Conservation (phyloP, 1,139 yeast genomes). For the Saccharomyces pastorianus region DNA sequence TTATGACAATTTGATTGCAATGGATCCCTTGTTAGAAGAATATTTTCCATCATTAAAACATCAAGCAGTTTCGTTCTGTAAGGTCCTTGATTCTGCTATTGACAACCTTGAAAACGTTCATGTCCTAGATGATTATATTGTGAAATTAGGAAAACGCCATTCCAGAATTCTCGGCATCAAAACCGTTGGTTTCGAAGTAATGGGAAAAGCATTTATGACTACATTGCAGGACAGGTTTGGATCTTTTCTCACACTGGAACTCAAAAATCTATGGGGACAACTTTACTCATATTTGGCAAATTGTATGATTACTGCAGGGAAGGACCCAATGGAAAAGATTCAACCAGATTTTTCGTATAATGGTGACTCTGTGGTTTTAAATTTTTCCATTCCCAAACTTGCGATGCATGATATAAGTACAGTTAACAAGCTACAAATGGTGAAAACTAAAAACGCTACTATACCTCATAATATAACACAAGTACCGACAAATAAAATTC, state of each 20-base stretch:
- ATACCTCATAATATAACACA: background rate
- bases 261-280: constrained; percentile 65
- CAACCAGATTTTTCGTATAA: background rate
- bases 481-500: background rate
- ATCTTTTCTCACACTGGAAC: constrained; percentile 39
- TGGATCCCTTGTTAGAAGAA: constrained; percentile 46
- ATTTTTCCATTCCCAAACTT: background rate
- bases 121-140: constrained; percentile 51
- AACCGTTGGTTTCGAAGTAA: constrained; percentile 60
- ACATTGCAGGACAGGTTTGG: constrained; percentile 67
- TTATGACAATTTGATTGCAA: constrained; percentile 49
- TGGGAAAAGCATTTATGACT: constrained; percentile 70
- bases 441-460: background rate
- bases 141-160: constrained; percentile 65
- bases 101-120: constrained; percentile 38
- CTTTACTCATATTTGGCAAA: constrained; percentile 50
- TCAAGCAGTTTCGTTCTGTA: constrained; percentile 74
- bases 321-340: constrained; percentile 40
- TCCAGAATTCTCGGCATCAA: constrained; percentile 69
- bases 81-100: constrained; percentile 61
- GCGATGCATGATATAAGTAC: background rate
- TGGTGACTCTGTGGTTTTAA: background rate
- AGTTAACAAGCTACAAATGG: background rate
- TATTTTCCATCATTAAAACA: constrained; percentile 59
- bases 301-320: constrained; percentile 53